Base-by-base conservation (phyloP, 371 early-diverging fungal genomes). In the Mucor sp. region DNA sequence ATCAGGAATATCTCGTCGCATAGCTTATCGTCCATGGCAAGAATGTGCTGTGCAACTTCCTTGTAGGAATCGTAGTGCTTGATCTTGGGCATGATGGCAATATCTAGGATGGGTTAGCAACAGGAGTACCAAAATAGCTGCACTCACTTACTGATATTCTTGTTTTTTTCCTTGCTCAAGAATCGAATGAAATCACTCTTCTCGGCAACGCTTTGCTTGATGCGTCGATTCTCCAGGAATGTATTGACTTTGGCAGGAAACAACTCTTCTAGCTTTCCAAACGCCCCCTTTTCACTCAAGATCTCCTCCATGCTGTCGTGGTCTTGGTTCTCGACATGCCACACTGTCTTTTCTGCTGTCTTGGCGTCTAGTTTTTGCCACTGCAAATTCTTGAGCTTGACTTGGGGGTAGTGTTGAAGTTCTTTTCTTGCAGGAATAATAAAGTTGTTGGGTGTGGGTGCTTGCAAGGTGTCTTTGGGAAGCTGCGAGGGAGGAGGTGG, bases 211-310 rank as follows among this genome's bases (percentile, higher is more conserved):
- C 64, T 66, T 59, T 28, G 64, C 30, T 39, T 47, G 12, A 70
- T 71, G 44, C 69, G 39, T 19, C 62, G 63, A 30, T 70, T 71
- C 58, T 83, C 80, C 59, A 78, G 76, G 30, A 78, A 74, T 0
- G 64, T 71, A 55, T 79, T 82, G 1, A 69, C 61, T 48, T 83
- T 77, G n/a, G 78, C 80, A 53, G 83, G 80, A 56, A 80, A 83
- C 3, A 80, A 39, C 2, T 72, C 66, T 19, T 80, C 77, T 19
- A 83, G 72, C 50, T 70, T 75, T 11, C 63, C 70, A 72, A 83
- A 83, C 0, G 75, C 70, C 6, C 75, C 77, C 6, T 50, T 63
- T n/a, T 75, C 62, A 27, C 69, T 69, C 23, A 83, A 55, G 1
- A 48, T 32, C 4, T 76, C 74, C 68, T 82, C 80, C 21, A 80